Evolutionary conservation across 129 eudicot genomes (phyloP).

Genomic region (Tanacetum coccineum): DNA sequence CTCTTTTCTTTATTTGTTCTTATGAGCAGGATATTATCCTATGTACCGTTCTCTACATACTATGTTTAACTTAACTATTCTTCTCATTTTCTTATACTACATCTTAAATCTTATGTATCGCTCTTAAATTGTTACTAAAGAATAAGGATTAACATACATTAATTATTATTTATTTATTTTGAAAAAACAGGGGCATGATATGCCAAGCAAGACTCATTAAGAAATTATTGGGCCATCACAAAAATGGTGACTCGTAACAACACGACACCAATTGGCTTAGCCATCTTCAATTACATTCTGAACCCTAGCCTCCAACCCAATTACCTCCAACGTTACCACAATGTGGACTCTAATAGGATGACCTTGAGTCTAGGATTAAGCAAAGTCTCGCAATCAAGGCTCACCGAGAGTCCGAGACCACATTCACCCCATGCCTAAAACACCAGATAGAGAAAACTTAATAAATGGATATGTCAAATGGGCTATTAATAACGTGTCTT

Average conservation of each 20-base stretch:
- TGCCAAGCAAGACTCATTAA: constrained; percentile 69
- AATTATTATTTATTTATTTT: neutral
- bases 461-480: too few relatives aligned
- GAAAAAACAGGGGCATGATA: constrained; percentile 62
- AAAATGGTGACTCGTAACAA: constrained; percentile 52
- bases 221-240: constrained; percentile 67
- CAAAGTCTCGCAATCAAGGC: constrained; percentile 58
- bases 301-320: constrained; percentile 52
- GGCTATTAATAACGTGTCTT: too few relatives aligned
- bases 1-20: too few relatives aligned
- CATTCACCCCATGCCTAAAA: constrained; percentile 48
- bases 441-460: constrained; percentile 57
- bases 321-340: constrained; percentile 65
- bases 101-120: neutral
- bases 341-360: constrained; percentile 58
- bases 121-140: neutral
- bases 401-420: constrained; percentile 33
- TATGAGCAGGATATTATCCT: too few relatives aligned
- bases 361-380: constrained; percentile 37
- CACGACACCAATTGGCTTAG: constrained; percentile 55
- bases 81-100: too few relatives aligned
- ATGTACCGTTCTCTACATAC: too few relatives aligned
- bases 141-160: neutral
- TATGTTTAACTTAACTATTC: too few relatives aligned
- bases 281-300: constrained; percentile 79